phyloP scores from a whole-genome alignment of 345 rosid species.

The Euphorbia tirucalli region DNA sequence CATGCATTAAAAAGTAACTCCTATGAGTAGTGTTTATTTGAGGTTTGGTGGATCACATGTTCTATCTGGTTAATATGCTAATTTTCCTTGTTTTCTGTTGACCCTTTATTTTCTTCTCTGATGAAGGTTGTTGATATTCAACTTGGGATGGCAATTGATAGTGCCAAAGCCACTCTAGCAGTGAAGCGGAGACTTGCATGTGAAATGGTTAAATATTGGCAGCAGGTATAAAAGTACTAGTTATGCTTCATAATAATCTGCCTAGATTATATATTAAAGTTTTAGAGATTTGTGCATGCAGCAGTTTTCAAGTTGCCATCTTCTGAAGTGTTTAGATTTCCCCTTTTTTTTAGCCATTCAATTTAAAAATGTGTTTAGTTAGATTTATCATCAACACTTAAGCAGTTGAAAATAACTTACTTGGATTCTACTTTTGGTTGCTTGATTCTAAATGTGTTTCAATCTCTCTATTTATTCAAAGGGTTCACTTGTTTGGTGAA shows the following conservation, averaged over 20 bases:
- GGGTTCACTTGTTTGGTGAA: neutral
- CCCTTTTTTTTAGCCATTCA: neutral
- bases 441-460: neutral
- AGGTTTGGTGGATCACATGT: neutral
- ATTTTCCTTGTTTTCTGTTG: neutral
- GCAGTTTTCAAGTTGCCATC: neutral
- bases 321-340: neutral
- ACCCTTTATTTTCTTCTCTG: conserved; percentile 13
- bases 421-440: conserved; percentile 4
- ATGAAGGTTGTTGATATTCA: conserved; percentile 91
- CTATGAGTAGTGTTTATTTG: neutral
- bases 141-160: conserved; percentile 98
- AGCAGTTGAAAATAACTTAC: neutral
- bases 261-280: conserved; percentile 3
- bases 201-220: conserved; percentile 99
- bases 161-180: conserved; percentile 96
- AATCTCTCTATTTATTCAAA: neutral
- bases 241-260: neutral
- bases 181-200: conserved; percentile 99
- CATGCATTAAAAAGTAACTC: neutral
- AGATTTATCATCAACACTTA: neutral
- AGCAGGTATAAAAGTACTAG: conserved; percentile 60
- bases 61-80: conserved; percentile 11
- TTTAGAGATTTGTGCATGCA: conserved; percentile 1
- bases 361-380: neutral